A percentile compares a stretch with the other conserved stretches of the same genome.
phyloP scores from a whole-genome alignment of 2,329 filamentous ascomycete genomes.

The Hypomyces rosellus region DNA sequence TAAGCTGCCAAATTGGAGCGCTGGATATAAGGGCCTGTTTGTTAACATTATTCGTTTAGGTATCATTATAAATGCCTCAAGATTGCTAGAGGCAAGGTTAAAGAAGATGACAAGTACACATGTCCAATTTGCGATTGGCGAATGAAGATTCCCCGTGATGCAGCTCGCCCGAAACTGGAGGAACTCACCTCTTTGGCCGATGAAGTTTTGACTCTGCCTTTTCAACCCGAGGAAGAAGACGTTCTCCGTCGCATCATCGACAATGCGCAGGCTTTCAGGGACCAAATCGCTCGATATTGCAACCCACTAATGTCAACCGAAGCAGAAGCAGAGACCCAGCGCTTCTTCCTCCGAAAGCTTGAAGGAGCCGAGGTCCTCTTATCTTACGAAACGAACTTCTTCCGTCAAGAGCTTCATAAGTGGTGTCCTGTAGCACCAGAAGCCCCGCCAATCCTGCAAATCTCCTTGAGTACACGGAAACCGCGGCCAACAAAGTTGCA shows the following conservation, averaged over 20 bases:
- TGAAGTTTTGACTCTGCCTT: constrained; percentile 73
- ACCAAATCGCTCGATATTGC: constrained; percentile 73
- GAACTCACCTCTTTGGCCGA: constrained; percentile 79
- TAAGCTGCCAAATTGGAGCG: constrained; percentile 36
- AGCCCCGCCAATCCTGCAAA: constrained; percentile 77
- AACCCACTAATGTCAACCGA: constrained; percentile 74
- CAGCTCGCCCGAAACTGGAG: constrained; percentile 89
- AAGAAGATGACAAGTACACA: constrained; percentile 97
- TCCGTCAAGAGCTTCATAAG: constrained; percentile 90
- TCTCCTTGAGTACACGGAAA: constrained; percentile 88
- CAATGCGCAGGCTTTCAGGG: constrained; percentile 75
- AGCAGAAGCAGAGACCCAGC: constrained; percentile 80
- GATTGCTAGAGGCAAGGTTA: constrained; percentile 94
- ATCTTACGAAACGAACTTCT: constrained; percentile 92
- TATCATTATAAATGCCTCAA: constrained; percentile 98
- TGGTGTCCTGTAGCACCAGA: constrained; percentile 87
- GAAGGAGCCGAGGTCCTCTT: constrained; percentile 93
- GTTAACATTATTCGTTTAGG: constrained; percentile 40
- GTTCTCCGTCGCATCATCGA: constrained; percentile 80
- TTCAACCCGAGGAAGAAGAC: constrained; percentile 93
- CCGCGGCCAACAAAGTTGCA: constrained; percentile 94
- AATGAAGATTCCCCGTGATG: constrained; percentile 93
- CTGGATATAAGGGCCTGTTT: background rate
- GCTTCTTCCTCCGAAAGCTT: constrained; percentile 94
- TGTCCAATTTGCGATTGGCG: constrained; percentile 98